Conservation (phyloP, 768 basidiomycete genomes). For the Lentinula sp. region DNA sequence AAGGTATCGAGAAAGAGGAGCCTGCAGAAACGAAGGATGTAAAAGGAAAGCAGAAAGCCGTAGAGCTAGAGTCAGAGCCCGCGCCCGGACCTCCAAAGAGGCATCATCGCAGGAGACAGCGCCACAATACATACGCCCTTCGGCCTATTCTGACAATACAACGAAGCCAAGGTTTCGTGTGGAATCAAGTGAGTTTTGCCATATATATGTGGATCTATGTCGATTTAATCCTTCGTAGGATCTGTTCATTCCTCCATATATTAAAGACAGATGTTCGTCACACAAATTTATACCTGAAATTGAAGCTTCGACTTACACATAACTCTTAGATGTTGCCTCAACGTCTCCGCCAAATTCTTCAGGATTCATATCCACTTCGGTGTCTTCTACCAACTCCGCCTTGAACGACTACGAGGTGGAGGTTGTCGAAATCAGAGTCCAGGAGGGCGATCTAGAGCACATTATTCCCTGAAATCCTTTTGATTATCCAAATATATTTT, state of each 20-base stretch:
- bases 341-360: conserved; percentile 72
- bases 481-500: too few relatives aligned
- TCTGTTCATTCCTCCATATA: conserved; percentile 82
- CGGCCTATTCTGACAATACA: conserved; percentile 85
- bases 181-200: conserved; percentile 73
- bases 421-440: conserved; percentile 82
- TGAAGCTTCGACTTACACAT: conserved; percentile 5
- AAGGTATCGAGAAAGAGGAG: conserved; percentile 38
- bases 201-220: background rate
- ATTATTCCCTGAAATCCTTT: conserved; percentile 47
- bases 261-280: conserved; percentile 82
- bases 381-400: conserved; percentile 60
- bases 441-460: conserved; percentile 69
- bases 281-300: conserved; percentile 14
- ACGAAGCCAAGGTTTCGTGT: conserved; percentile 82
- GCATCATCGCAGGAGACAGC: conserved; percentile 48
- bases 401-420: conserved; percentile 78
- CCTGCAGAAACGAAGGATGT: conserved; percentile 45
- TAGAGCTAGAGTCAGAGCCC: conserved; percentile 63
- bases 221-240: conserved; percentile 39
- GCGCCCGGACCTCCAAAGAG: conserved; percentile 39
- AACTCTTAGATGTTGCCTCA: conserved; percentile 62
- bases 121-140: conserved; percentile 46
- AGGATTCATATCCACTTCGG: conserved; percentile 62
- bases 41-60: conserved; percentile 78